phyloP scores from a whole-genome alignment of 495 filamentous ascomycete genomes.

The Aspergillus haitiensis region DNA sequence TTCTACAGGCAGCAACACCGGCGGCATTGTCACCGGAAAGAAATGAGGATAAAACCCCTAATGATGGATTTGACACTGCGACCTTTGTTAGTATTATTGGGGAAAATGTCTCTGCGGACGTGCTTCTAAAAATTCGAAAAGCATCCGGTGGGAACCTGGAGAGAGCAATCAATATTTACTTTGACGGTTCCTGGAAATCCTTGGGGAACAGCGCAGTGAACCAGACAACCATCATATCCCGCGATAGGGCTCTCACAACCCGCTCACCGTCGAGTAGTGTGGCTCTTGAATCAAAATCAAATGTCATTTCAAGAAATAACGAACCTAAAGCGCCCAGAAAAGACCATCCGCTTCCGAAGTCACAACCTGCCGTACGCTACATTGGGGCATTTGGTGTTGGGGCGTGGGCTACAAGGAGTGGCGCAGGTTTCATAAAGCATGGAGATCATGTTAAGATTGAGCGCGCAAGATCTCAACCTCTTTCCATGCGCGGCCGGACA shows the following conservation, averaged over 20 bases:
- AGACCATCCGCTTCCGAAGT: constrained; percentile 33
- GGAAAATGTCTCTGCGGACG: constrained; percentile 54
- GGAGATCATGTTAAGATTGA: constrained; percentile 82
- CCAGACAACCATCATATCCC: constrained; percentile 17
- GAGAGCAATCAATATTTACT: constrained; percentile 78
- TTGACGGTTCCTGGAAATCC: constrained; percentile 88
- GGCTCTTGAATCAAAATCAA: neutral
- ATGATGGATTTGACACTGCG: constrained; percentile 61
- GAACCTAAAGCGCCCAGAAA: constrained; percentile 9
- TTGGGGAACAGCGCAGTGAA: constrained; percentile 18
- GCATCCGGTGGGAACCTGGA: constrained; percentile 64
- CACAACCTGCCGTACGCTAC: constrained; percentile 65
- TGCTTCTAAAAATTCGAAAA: constrained; percentile 53
- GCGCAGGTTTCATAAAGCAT: constrained; percentile 67
- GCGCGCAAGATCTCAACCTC: constrained; percentile 69
- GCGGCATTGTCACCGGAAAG: neutral
- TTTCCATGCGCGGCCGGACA: constrained; percentile 52
- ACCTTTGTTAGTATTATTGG: constrained; percentile 73
- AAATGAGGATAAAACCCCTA: neutral
- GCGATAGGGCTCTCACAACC: constrained; percentile 16
- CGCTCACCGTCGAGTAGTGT: constrained; percentile 5
- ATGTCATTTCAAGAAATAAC: neutral
- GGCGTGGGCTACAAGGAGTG: constrained; percentile 90
- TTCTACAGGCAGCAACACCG: neutral
- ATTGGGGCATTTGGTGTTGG: constrained; percentile 89